These are phyloP conservation scores for Zygotorulaspora chibaensis DNA, from an alignment of 805 yeast species.

Conservation along the genomic window DNA sequence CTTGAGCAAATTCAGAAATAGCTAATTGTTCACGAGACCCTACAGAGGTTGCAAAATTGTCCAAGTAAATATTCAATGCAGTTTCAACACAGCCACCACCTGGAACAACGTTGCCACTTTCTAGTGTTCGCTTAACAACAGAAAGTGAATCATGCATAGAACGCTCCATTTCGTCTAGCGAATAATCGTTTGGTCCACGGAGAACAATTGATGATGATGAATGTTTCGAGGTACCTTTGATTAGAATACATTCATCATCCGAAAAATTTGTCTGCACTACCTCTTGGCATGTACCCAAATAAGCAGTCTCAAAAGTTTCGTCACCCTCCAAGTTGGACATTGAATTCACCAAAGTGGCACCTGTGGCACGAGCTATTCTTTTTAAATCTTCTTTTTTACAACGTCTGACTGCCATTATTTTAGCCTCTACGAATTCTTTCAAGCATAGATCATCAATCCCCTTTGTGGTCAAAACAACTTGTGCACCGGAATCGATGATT, in stretches of 20 bases:
- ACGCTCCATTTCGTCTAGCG: conserved; percentile 97
- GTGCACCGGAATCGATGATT: conserved; percentile 84
- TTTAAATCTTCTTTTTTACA: conserved; percentile 95
- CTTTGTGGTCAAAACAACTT: conserved; percentile 87
- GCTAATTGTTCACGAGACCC: conserved; percentile 98
- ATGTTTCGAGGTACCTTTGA: conserved; percentile 86
- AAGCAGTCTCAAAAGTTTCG: conserved; percentile 80
- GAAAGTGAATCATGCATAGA: conserved; percentile 90
- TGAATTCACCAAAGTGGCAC: conserved; percentile 83
- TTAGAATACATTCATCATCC: conserved; percentile 93
- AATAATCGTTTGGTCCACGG: conserved; percentile 94
- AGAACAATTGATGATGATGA: conserved; percentile 86
- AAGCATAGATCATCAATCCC: conserved; percentile 92
- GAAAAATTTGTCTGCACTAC: conserved; percentile 87
- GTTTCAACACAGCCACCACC: conserved; percentile 99
- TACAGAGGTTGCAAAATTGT: conserved; percentile 95
- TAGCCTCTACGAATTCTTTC: conserved; percentile 86
- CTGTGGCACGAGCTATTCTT: conserved; percentile 96
- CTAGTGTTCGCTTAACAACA: conserved; percentile 93
- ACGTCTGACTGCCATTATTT: conserved; percentile 93
- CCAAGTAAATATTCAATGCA: conserved; percentile 89
- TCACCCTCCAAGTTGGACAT: conserved; percentile 95
- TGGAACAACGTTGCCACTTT: conserved; percentile 90
- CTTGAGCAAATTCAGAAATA: conserved; percentile 93
- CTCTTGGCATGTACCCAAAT: conserved; percentile 84